phyloP scores from a whole-genome alignment of 2,329 filamentous ascomycete genomes.

The Verticillium isaacii region DNA sequence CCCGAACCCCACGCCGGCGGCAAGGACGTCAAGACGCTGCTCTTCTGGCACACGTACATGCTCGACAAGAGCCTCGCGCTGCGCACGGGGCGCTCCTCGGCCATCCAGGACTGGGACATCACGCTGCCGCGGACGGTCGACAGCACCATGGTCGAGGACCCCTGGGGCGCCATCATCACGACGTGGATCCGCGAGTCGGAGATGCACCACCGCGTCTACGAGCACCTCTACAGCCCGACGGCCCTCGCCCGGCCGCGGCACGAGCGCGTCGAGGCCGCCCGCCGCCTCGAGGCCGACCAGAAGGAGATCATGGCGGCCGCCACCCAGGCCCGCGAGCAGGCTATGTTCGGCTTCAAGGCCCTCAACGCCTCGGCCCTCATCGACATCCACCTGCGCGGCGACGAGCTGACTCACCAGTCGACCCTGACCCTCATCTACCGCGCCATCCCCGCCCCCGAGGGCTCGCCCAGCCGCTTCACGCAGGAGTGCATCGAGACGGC shows the following conservation, averaged over 20 bases:
- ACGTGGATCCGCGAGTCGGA: slow-evolving; percentile 52
- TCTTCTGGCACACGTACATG: slow-evolving; percentile 50
- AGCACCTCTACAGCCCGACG: slow-evolving; percentile 40
- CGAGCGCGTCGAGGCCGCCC: slow-evolving; percentile 34
- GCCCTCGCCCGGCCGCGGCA: slow-evolving; percentile 34
- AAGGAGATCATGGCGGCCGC: slow-evolving; percentile 29
- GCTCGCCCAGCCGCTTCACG: slow-evolving; percentile 38
- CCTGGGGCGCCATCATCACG: slow-evolving; percentile 42
- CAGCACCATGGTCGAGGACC: slow-evolving; percentile 24
- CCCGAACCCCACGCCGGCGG: slow-evolving; percentile 22
- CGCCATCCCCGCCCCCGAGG: slow-evolving; percentile 41
- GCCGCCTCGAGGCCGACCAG: slow-evolving; percentile 30
- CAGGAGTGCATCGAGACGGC: slow-evolving; percentile 45
- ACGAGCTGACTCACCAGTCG: slow-evolving; percentile 42
- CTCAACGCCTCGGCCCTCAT: slow-evolving; percentile 34
- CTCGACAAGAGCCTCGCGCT: slow-evolving; percentile 52
- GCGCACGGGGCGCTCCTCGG: slow-evolving; percentile 47
- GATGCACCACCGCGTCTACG: slow-evolving; percentile 56
- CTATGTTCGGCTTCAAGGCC: slow-evolving; percentile 29
- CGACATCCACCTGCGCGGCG: slow-evolving; percentile 38
- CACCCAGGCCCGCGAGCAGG: slow-evolving; percentile 27
- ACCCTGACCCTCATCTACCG: slow-evolving; percentile 48
- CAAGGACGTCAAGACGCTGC: slow-evolving; percentile 30
- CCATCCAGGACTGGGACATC: slow-evolving; percentile 55
- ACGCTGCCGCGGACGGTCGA: slow-evolving; percentile 37